Percentiles rank a stretch among this genome's conserved stretches.
Conservation (phyloP, 2,329 filamentous ascomycete genomes). For the Curvularia spicifera region DNA sequence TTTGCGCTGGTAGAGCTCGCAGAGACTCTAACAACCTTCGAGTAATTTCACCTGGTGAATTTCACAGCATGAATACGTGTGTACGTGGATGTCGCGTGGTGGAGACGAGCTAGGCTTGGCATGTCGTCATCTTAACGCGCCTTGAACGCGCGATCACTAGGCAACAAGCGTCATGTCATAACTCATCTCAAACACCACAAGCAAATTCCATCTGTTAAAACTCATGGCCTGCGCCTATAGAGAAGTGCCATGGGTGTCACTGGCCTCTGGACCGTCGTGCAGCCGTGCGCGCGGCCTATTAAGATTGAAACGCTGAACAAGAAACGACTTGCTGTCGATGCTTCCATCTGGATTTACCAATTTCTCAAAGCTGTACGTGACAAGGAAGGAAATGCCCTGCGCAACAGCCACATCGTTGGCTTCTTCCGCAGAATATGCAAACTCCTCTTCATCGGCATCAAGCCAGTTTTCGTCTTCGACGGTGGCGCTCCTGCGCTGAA, state of each 20-base stretch:
- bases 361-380: constrained; percentile 98
- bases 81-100: constrained; percentile 8
- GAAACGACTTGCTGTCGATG: constrained; percentile 94
- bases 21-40: background rate
- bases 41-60: background rate
- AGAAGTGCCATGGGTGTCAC: constrained; percentile 83
- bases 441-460: constrained; percentile 93
- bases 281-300: constrained; percentile 92
- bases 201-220: background rate
- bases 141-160: constrained; percentile 29
- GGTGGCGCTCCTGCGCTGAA: constrained; percentile 91
- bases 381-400: constrained; percentile 95
- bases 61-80: background rate
- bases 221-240: constrained; percentile 24
- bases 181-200: background rate
- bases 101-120: constrained; percentile 6
- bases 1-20: too few species aligned
- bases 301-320: constrained; percentile 96
- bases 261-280: constrained; percentile 93
- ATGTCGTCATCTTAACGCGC: constrained; percentile 28
- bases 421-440: constrained; percentile 99
- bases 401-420: constrained; percentile 93
- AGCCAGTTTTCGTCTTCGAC: constrained; percentile 97
- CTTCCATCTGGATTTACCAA: constrained; percentile 99
- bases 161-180: constrained; percentile 11